These are phyloP conservation scores for Lactarius hengduanensis DNA, from an alignment of 768 basidiomycete species.

Conservation along the genomic window DNA sequence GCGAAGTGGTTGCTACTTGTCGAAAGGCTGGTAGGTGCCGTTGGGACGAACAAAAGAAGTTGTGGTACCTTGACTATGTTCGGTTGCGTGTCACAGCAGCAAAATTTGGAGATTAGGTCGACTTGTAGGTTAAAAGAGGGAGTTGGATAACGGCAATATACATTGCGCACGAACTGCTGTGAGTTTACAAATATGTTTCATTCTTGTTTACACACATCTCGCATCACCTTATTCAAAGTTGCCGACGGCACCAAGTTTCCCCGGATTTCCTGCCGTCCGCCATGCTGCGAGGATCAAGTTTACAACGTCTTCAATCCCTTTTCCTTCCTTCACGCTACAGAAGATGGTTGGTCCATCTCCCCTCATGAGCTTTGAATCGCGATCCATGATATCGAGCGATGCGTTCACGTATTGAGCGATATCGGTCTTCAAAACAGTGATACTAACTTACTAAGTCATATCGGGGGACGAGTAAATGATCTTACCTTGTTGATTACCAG, in stretches of 20 bases:
- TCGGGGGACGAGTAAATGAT: conserved; percentile 9
- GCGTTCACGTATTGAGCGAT: conserved; percentile 91
- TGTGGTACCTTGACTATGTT: conserved; percentile 26
- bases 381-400: conserved; percentile 90
- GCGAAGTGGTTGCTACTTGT: conserved; percentile 20
- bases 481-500: conserved; percentile 91
- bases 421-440: conserved; percentile 62
- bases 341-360: conserved; percentile 94
- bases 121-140: not conserved
- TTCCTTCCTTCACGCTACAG: conserved; percentile 73
- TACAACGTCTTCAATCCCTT: conserved; percentile 79
- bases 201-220: not conserved
- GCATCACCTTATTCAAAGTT: conserved; percentile 5
- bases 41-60: conserved; percentile 10
- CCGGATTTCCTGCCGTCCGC: conserved; percentile 77
- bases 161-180: not conserved
- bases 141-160: not conserved
- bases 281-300: conserved; percentile 86
- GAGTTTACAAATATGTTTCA: not conserved
- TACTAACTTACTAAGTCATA: not conserved
- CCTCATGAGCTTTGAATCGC: conserved; percentile 91
- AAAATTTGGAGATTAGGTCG: not conserved
- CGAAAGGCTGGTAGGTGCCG: conserved; percentile 12
- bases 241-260: conserved; percentile 43
- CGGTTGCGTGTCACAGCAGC: conserved; percentile 20